phyloP scores from a whole-genome alignment of 2,329 filamentous ascomycete species.

The Alternaria longipes region DNA sequence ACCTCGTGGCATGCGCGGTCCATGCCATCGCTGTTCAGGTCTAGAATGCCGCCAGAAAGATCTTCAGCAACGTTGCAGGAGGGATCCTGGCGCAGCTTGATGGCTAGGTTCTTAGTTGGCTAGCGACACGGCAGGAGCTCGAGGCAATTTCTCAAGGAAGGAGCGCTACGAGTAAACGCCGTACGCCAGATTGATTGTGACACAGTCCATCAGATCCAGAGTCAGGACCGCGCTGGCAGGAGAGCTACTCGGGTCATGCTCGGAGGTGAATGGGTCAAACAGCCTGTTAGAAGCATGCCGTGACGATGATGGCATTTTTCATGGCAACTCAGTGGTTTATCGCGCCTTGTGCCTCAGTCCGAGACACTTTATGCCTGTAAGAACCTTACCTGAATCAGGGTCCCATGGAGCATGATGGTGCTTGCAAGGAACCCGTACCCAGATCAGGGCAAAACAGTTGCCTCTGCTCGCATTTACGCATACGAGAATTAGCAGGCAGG shows the following conservation, averaged over 20 bases:
- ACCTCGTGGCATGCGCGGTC: slow-evolving; percentile 36
- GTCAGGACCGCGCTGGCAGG: slow-evolving; percentile 35
- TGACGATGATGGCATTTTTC: slow-evolving; percentile 7
- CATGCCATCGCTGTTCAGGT: slow-evolving; percentile 51
- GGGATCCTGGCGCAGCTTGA: slow-evolving; percentile 47
- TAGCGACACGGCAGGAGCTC: slow-evolving; percentile 43
- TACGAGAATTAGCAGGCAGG: too few relatives aligned
- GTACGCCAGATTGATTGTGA: slow-evolving; percentile 48
- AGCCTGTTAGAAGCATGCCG: slow-evolving; percentile 5
- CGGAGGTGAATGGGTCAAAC: slow-evolving; percentile 20
- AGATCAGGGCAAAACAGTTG: slow-evolving; percentile 43
- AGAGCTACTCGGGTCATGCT: slow-evolving; percentile 35
- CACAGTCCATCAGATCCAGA: slow-evolving; percentile 33
- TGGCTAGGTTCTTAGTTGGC: slow-evolving; percentile 45
- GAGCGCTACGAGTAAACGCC: slow-evolving; percentile 45
- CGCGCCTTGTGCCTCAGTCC: slow-evolving; percentile 33
- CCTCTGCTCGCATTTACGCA: slow-evolving; percentile 46
- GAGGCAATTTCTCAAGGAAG: slow-evolving; percentile 44
- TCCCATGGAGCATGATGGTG: slow-evolving; percentile 37
- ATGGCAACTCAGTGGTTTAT: slow-evolving; percentile 24
- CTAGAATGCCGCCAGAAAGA: slow-evolving; percentile 54
- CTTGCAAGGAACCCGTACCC: slow-evolving; percentile 35
- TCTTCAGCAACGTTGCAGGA: slow-evolving; percentile 54
- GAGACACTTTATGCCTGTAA: slow-evolving; percentile 42
- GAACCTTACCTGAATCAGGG: slow-evolving; percentile 33